Conservation (phyloP, 345 rosid genomes). For the Angophora floribunda region DNA sequence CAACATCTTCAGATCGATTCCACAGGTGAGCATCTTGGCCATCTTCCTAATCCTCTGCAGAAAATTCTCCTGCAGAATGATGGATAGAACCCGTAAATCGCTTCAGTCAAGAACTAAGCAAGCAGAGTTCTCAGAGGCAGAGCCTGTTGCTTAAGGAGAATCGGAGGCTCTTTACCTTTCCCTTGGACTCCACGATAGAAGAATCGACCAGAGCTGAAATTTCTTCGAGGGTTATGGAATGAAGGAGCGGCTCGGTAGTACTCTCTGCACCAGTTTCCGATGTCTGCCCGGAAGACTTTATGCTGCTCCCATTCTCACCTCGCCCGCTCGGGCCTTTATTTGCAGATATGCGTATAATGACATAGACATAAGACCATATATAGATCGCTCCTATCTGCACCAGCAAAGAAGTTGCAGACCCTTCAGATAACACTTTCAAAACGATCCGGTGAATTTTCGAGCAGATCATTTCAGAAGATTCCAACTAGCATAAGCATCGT, state of each 20-base stretch:
- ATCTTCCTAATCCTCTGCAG: background rate
- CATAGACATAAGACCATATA: slow-evolving; percentile 30
- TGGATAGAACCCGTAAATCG: background rate
- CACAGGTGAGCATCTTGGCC: background rate
- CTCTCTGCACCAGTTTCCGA: background rate
- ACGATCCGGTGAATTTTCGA: background rate
- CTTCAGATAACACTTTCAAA: background rate
- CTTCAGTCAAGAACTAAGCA: background rate
- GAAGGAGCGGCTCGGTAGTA: slow-evolving; percentile 3
- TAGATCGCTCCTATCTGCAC: slow-evolving; percentile 22
- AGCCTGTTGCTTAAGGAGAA: background rate
- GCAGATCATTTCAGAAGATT: background rate
- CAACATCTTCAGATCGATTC: slow-evolving; percentile 16
- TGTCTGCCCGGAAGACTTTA: background rate
- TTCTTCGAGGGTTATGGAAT: background rate
- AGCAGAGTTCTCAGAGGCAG: background rate
- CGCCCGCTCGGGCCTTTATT: background rate
- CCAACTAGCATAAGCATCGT: background rate
- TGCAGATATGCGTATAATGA: slow-evolving; percentile 11
- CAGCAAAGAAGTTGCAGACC: background rate
- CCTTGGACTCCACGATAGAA: background rate
- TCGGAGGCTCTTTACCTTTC: background rate
- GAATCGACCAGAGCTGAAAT: background rate
- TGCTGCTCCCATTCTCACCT: background rate
- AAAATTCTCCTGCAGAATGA: background rate